Conservation (phyloP, 305 asterid species). For the Solanum chacoense region DNA sequence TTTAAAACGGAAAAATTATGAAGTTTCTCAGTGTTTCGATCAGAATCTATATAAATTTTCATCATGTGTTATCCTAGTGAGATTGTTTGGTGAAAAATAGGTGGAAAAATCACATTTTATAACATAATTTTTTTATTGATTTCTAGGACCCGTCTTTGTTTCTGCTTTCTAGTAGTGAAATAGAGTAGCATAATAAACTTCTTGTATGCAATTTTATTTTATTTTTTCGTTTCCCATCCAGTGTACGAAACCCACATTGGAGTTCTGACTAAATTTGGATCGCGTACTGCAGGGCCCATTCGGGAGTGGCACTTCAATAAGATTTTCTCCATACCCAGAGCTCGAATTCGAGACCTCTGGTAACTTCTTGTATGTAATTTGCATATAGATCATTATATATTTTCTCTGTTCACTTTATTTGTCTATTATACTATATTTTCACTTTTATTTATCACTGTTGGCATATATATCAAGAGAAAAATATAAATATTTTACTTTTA, state of each 20-base stretch:
- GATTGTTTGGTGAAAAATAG: background rate
- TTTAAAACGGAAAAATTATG: background rate
- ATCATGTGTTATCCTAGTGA: background rate
- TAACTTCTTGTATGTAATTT: no score
- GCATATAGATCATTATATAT: background rate
- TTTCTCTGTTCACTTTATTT: background rate
- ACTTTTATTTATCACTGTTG: background rate
- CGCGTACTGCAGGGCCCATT: no score
- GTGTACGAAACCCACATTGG: no score
- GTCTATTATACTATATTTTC: background rate
- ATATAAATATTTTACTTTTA: background rate
- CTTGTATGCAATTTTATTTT: background rate
- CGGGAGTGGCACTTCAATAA: background rate
- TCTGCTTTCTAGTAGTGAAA: background rate
- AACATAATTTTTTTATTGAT: background rate
- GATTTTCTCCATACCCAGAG: background rate
- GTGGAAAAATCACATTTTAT: background rate
- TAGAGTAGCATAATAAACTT: background rate
- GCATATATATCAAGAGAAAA: background rate
- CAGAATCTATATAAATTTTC: background rate
- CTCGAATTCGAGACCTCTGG: background rate
- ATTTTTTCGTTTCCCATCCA: no score
- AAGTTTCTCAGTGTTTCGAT: background rate
- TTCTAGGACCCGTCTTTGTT: background rate
- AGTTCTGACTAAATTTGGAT: background rate